Evolutionary conservation across 495 filamentous ascomycete species (phyloP).

Genomic region (Podospora comata): DNA sequence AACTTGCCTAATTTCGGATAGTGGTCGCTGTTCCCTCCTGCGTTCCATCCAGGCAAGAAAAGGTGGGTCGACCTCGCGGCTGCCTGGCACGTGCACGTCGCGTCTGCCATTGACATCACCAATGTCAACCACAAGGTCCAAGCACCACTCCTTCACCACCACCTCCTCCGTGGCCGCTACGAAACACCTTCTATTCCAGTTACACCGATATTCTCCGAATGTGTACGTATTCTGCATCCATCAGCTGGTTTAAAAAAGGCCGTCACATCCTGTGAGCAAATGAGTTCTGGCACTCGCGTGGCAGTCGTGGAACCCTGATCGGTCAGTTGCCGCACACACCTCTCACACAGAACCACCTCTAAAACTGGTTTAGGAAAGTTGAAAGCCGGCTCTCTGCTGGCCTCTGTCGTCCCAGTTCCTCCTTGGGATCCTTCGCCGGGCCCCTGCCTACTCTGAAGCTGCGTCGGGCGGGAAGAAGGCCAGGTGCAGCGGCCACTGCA

Average conservation of each 20-base stretch:
- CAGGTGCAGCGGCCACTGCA: background rate
- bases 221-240: background rate
- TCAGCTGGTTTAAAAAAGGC: background rate
- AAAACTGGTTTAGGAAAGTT: background rate
- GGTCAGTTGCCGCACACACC: background rate
- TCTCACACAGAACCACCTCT: background rate
- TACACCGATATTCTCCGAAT: background rate
- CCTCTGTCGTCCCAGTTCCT: background rate
- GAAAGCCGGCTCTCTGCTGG: background rate
- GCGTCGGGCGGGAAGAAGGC: background rate
- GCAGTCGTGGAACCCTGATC: background rate
- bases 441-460: background rate
- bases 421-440: background rate
- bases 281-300: background rate
- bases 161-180: background rate
- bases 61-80: background rate
- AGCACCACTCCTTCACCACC: background rate
- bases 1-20: too few relatives aligned
- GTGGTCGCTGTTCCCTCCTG: too few relatives aligned
- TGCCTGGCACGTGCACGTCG: background rate
- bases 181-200: background rate
- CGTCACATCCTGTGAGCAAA: background rate
- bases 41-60: background rate
- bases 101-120: background rate
- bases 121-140: background rate